These are phyloP conservation scores for Pleurotus salmoneostramineus DNA, from an alignment of 768 basidiomycete genomes.

Conservation along the genomic window DNA sequence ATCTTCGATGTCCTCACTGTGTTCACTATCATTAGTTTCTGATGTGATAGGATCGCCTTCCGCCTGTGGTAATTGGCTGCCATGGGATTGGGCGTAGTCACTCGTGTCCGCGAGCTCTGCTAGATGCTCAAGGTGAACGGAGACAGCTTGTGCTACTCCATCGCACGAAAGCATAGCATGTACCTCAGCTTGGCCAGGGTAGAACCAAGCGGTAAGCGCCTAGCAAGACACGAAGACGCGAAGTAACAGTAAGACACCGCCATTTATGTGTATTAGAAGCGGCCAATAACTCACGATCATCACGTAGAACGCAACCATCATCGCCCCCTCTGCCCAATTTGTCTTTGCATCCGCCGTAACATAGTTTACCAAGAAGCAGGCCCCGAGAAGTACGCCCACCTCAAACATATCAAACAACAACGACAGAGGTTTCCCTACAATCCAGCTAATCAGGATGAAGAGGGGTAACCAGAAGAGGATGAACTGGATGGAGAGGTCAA, in stretches of 20 bases:
- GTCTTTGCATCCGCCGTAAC: conserved; percentile 76
- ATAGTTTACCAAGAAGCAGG: conserved; percentile 77
- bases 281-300: conserved; percentile 46
- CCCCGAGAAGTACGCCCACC: conserved; percentile 57
- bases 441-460: conserved; percentile 66
- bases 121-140: neutral
- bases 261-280: neutral
- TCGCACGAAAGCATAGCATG: conserved; percentile 36
- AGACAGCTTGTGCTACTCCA: conserved; percentile 29
- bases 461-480: conserved; percentile 80
- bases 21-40: neutral
- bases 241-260: neutral
- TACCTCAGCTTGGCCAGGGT: conserved; percentile 52
- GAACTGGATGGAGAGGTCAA: conserved; percentile 78
- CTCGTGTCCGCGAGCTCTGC: neutral
- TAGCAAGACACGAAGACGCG: conserved; percentile 16
- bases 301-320: conserved; percentile 62
- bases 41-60: neutral
- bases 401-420: conserved; percentile 73
- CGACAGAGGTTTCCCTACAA: conserved; percentile 52
- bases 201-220: conserved; percentile 69
- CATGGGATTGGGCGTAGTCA: too few relatives aligned
- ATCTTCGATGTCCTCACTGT: neutral
- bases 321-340: conserved; percentile 72
- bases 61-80: neutral